Base-by-base conservation (phyloP, 148 eudicot species). In the Rhododendron kiyosumense region DNA sequence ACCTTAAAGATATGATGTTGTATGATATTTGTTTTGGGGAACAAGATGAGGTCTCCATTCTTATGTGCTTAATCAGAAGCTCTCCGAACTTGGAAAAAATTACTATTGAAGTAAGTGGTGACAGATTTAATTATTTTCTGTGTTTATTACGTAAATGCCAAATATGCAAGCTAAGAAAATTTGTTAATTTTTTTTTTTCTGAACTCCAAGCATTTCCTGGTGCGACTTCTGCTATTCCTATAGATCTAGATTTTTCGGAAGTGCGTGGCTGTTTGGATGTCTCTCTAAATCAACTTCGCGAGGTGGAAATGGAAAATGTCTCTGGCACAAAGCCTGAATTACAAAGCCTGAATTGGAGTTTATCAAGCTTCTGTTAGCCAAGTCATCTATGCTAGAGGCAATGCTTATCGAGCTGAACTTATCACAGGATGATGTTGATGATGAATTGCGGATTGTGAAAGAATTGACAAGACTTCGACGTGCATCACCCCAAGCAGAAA, bases 51-150 rank as follows among this genome's bases (percentile, higher is more conserved):
- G 74, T 78, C 82, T 57, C 54, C 0, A 4, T 13, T 57, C 36
- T 22, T 38, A 71, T 75, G 41, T 85, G 73, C 74, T 85, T 85
- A 22, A 77, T 85, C 59, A 85, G 71, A 85, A 77, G 82, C 82
- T 85, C 69, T 24, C 81, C 71, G 11, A 57, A 78, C 73, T 52
- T 84, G 6, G 38, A 32, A 30, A 5, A 73, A 30, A 32, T 73
- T 30, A 9, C 4, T 28, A 32, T 32, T 34, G 4, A 4, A 18
- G 36, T 69, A 14, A 14, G 20, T 73, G 4, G 41, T 34, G 17
- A 34, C 77, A 73, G 41, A 30, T 28, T 14, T 73, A 3, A 30
- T 73, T 28, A 0, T 30, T 32, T 73, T 32, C 8, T 73, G 0
- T 11, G 2, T 30, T 3, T 32, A 32, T 32, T 10, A 0, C 14